Base-by-base conservation (phyloP, 495 filamentous ascomycete species). In the Trichoderma reesei region DNA sequence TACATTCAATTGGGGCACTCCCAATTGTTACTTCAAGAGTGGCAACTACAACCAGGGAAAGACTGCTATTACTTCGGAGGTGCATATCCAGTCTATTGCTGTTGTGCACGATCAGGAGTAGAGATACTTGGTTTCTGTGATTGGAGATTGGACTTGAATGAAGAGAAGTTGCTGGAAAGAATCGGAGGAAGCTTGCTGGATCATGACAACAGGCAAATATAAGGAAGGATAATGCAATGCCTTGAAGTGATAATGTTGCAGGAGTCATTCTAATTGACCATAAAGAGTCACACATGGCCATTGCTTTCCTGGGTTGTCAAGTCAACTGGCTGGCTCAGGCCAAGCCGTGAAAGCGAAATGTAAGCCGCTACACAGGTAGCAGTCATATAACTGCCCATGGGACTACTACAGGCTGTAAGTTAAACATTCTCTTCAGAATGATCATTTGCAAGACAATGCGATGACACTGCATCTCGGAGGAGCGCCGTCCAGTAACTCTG, bases 31-130 rank as follows among this genome's bases (percentile, higher is more conserved):
- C 66, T 79, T 79, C 69, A 79, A 79, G 71, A 72, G 65, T 7
- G 76, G 76, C 13, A 77, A 79, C 60, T 79, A 79, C 39, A 74
- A 75, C 60, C 75, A 79, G 71, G 76, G 73, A 14, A 65, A 64
- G 33, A 63, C 46, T 9, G 59, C 36, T 10, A 26, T 36, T 60
- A 38, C 68, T 16, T 69, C 69, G 14, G 67, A 72, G 46, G 72
- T 79, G 26, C 65, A 71, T 48, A 68, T 76, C 59, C 72, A 64
- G 56, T 61, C 63, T 38, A 73, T 78, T 46, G 48, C 67, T n/a
- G 65, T 75, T 8, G 44, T 48, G n/a, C 44, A 48, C n/a, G 18
- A 16, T 48, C 20, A 48, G 9, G 20, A 48, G n/a, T 18, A 7
- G 3, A 18, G 14, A 48, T 9, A 1, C 26, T 26, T 26, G 26